Evolutionary conservation across 2,329 filamentous ascomycete species (phyloP).

Genomic region (Alternaria metachromatica): DNA sequence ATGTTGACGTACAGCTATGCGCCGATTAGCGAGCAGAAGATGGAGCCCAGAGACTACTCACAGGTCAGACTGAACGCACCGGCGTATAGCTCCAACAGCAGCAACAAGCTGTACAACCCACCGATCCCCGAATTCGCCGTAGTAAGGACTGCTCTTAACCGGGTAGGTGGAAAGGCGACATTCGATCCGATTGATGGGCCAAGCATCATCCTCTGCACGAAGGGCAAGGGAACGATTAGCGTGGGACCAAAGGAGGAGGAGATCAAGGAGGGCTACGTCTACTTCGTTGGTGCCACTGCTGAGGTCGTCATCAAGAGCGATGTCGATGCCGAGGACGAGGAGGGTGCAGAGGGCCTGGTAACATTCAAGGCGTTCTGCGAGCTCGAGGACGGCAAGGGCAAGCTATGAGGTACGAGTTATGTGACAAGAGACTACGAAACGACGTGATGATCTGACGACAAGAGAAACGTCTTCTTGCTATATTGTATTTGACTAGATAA

Average conservation of each 20-base stretch:
- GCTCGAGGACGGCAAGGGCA: constrained; percentile 54
- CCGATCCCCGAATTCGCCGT: constrained; percentile 97
- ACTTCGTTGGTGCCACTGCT: constrained; percentile 81
- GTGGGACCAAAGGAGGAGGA: constrained; percentile 83
- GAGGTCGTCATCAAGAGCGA: constrained; percentile 78
- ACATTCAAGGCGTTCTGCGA: constrained; percentile 97
- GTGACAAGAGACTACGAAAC: neutral
- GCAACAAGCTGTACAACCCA: constrained; percentile 82
- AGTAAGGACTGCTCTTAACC: constrained; percentile 77
- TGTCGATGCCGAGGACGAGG: constrained; percentile 51
- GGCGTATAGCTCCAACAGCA: constrained; percentile 79
- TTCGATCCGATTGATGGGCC: constrained; percentile 89
- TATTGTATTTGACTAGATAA: neutral
- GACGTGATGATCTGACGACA: neutral
- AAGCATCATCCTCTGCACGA: constrained; percentile 90
- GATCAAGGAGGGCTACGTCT: constrained; percentile 59
- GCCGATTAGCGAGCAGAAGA: constrained; percentile 93
- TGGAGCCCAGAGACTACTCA: constrained; percentile 83
- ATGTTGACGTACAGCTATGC: constrained; percentile 97
- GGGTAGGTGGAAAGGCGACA: constrained; percentile 76
- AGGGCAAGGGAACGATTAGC: constrained; percentile 80
- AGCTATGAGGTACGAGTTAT: constrained; percentile 26
- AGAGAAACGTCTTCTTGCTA: neutral
- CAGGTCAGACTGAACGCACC: constrained; percentile 82
- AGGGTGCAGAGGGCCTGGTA: constrained; percentile 68